phyloP scores from a whole-genome alignment of 345 rosid species.

The Erodium maritimum region DNA sequence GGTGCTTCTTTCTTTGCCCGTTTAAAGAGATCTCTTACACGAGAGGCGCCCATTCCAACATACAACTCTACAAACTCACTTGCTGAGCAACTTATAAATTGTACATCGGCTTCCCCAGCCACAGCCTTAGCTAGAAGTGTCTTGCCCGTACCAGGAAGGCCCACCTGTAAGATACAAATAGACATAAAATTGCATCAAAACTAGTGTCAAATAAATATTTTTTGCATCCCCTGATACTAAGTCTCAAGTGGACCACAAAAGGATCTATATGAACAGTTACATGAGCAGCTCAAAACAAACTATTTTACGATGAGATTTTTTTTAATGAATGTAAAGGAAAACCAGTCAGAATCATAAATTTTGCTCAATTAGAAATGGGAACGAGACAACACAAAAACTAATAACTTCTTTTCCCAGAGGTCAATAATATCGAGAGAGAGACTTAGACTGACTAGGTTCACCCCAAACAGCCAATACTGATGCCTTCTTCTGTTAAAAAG shows the following conservation, averaged over 20 bases:
- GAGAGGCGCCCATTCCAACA: constrained; percentile 99
- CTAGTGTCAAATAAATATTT: constrained; percentile 7
- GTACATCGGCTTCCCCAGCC: constrained; percentile 96
- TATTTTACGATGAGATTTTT: neutral
- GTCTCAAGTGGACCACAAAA: neutral
- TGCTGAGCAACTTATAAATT: constrained; percentile 91
- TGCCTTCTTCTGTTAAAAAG: neutral
- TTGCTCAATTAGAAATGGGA: neutral
- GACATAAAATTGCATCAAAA: constrained; percentile 1
- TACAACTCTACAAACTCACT: constrained; percentile 93
- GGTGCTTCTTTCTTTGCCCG: constrained; percentile 98
- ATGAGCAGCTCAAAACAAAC: neutral
- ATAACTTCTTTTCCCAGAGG: neutral
- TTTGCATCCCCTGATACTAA: neutral
- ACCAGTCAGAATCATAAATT: neutral
- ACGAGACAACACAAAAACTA: neutral
- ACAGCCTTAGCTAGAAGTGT: constrained; percentile 93
- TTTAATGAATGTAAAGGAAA: neutral
- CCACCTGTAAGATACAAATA: constrained; percentile 46
- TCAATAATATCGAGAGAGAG: neutral
- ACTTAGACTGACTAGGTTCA: neutral
- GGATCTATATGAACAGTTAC: neutral
- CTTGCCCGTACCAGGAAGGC: constrained; percentile 98
- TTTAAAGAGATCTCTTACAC: constrained; percentile 91
- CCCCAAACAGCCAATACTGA: neutral